phyloP scores from a whole-genome alignment of 2,329 filamentous ascomycete genomes.

The Akanthomyces lecanii region DNA sequence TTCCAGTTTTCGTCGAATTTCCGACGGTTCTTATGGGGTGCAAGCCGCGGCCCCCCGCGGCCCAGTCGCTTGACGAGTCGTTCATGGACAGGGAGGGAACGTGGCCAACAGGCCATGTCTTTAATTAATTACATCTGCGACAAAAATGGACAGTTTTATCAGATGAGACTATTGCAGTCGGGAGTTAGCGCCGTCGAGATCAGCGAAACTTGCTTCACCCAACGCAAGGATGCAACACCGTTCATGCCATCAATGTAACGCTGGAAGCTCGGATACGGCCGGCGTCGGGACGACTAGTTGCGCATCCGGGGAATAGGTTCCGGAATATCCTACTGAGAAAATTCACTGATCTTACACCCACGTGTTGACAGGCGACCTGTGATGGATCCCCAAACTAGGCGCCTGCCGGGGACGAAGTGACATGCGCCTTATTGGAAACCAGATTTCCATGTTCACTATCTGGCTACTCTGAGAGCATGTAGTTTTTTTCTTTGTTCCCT shows the following conservation, averaged over 20 bases:
- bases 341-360: not conserved
- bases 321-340: not conserved
- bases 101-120: not conserved
- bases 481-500: too few species aligned
- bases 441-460: not conserved
- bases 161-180: not conserved
- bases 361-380: not conserved
- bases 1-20: not conserved
- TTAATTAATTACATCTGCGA: not conserved
- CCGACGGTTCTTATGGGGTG: not conserved
- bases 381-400: not conserved
- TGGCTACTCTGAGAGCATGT: too few species aligned
- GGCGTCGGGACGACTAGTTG: not conserved
- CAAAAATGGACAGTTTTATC: not conserved
- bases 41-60: not conserved
- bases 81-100: not conserved
- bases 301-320: not conserved
- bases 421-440: not conserved
- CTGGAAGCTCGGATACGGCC: not conserved
- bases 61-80: not conserved
- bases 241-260: not conserved
- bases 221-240: not conserved
- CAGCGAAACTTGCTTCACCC: not conserved
- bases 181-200: not conserved
- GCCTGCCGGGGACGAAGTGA: not conserved